These are phyloP conservation scores for Diaporthe citri DNA, from an alignment of 2,329 filamentous ascomycete species.

Conservation along the genomic window DNA sequence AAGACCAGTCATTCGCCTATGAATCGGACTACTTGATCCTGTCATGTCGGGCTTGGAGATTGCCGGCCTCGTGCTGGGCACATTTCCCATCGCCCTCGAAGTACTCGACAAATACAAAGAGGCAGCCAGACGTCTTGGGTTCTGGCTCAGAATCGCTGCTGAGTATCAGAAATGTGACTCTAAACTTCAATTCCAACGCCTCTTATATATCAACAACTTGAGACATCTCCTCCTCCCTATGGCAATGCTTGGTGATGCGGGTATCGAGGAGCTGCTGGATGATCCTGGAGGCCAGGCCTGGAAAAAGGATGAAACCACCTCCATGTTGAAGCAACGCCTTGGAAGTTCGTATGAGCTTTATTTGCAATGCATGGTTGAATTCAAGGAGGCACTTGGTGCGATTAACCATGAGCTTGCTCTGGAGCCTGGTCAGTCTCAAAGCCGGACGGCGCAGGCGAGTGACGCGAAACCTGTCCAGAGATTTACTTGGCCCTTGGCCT, in stretches of 20 bases:
- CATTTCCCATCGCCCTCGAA: background rate
- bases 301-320: background rate
- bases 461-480: too few relatives aligned
- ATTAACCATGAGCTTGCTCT: background rate
- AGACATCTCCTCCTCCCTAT: background rate
- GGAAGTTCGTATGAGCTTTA: background rate
- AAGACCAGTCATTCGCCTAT: too few relatives aligned
- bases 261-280: background rate
- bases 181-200: background rate
- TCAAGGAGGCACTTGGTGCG: background rate
- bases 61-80: background rate
- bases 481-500: too few relatives aligned
- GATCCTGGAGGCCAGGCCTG: background rate
- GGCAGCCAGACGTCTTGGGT: background rate
- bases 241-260: background rate
- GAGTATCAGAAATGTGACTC: background rate
- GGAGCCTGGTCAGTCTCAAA: too few relatives aligned
- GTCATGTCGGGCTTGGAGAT: background rate
- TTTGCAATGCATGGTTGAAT: background rate
- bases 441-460: too few relatives aligned
- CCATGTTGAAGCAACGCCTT: background rate
- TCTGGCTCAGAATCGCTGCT: background rate
- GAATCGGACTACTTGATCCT: too few relatives aligned
- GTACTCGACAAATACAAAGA: slow-evolving; percentile 6
- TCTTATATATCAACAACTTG: background rate